Percentiles rank a stretch among this genome's conserved stretches.
Evolutionary conservation across 2,329 filamentous ascomycete genomes (phyloP).

Genomic region (Colletotrichum incanum): DNA sequence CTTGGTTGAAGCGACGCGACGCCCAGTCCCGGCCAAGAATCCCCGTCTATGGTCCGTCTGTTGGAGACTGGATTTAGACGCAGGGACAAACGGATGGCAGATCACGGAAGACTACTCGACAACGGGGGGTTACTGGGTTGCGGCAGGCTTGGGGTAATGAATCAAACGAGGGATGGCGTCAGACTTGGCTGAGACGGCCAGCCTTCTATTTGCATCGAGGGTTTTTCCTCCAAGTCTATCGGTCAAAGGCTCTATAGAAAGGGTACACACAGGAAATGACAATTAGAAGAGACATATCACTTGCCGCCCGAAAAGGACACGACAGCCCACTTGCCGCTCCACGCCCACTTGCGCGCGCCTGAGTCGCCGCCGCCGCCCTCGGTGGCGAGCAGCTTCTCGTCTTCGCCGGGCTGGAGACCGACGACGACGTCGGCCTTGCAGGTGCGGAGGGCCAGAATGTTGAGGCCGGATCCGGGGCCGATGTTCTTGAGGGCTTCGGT

Average conservation of each 20-base stretch:
- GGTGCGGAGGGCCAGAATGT: constrained; percentile 88
- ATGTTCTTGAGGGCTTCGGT: constrained; percentile 87
- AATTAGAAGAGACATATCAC: constrained; percentile 1
- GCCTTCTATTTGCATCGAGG: constrained; percentile 3
- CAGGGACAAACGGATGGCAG: not conserved
- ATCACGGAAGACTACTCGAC: not conserved
- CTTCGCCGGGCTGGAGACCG: constrained; percentile 84
- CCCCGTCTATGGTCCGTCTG: constrained; percentile 10
- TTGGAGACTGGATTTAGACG: constrained; percentile 12
- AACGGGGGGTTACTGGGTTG: too few relatives aligned
- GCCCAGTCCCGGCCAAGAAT: not conserved
- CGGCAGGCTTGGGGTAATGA: too few relatives aligned
- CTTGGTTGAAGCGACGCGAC: too few relatives aligned
- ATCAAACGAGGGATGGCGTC: not conserved
- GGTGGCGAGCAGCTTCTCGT: constrained; percentile 81
- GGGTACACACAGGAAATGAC: not conserved
- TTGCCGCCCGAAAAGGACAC: constrained; percentile 76
- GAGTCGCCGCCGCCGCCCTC: constrained; percentile 81
- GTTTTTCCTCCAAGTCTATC: constrained; percentile 13
- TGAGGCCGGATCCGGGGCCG: constrained; percentile 85
- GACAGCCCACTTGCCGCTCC: constrained; percentile 98
- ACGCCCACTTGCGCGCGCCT: constrained; percentile 88
- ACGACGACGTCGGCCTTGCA: constrained; percentile 98
- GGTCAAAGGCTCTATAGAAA: constrained; percentile 17
- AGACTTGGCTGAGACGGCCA: not conserved